Evolutionary conservation across 2,329 filamentous ascomycete genomes (phyloP), one percentile per base, ranked within the genome.

Genomic region (Colletotrichum godetiae): DNA sequence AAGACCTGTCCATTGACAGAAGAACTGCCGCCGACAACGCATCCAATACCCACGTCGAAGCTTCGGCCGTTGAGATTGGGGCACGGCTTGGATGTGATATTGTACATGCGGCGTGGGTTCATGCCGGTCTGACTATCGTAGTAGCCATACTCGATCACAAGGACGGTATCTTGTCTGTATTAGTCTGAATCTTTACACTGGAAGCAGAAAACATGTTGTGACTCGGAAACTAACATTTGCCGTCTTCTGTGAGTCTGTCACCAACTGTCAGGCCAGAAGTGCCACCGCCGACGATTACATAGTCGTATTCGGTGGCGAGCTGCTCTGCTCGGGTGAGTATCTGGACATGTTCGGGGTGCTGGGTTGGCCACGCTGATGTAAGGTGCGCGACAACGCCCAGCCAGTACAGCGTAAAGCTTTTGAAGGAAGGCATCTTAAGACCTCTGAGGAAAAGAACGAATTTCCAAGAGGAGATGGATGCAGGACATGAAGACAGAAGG

Each of bases 211-310:
- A 42, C 5, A 42, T 7, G 6, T 5, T 5, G 27, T 29, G 27
- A 4, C 27, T 29, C 27, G 11, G 12, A n/a, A n/a, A 78, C 24
- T 72, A 76, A 76, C 84, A 78, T 55, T 79, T 73, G 13, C 81
- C 77, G 66, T 84, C 77, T 70, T 84, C 83, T 1, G 82, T 80
- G 33, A 87, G 76, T 2, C 83, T 77, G 33, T 82, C 79, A 22
- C 81, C 81, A 15, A 87, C 77, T 4, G 81, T 81, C 27, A 87
- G 77, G 35, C 85, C 86, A 15, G 84, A 83, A 8, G 84, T 84
- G 1, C 85, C 86, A 8, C 83, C 85, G 15, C 84, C 84, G 42
- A 85, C 78, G 59, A 86, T 79, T 19, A 86, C 77, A 64, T 81
- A 81, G 72, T 79, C 78, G 46, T 77, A 79, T 29, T 67, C 73